These are phyloP conservation scores for Tricladium varicosporioides DNA, from an alignment of 2,329 filamentous ascomycete genomes.

Conservation along the genomic window DNA sequence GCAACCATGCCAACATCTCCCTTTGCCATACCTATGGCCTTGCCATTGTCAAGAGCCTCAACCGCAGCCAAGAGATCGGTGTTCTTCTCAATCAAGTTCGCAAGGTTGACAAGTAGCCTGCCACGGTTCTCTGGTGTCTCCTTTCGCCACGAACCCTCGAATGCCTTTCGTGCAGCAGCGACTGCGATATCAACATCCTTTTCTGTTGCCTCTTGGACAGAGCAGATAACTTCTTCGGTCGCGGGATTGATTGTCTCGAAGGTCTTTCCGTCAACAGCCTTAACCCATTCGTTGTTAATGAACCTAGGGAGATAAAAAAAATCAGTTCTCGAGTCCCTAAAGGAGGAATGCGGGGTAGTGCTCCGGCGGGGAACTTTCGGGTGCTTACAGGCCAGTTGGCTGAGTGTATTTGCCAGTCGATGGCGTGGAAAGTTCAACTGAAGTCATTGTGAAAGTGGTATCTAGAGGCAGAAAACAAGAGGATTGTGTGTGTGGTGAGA, in stretches of 20 bases:
- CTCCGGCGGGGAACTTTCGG: background rate
- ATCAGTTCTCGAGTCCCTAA: constrained; percentile 1
- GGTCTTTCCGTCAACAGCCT: constrained; percentile 79
- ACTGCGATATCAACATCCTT: constrained; percentile 84
- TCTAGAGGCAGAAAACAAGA: background rate
- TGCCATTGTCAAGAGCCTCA: constrained; percentile 87
- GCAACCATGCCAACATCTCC: constrained; percentile 69
- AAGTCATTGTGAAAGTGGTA: constrained; percentile 25
- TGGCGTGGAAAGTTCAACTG: constrained; percentile 30
- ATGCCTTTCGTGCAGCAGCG: constrained; percentile 79
- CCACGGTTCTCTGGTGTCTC: constrained; percentile 71
- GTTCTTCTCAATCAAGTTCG: constrained; percentile 78
- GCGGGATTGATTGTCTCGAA: constrained; percentile 91
- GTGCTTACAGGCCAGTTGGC: constrained; percentile 42
- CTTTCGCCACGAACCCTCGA: constrained; percentile 69
- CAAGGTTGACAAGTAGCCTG: constrained; percentile 69
- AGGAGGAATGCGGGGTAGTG: constrained; percentile 18
- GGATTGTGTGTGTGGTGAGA: background rate
- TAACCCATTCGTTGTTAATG: constrained; percentile 92
- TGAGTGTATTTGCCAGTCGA: constrained; percentile 34
- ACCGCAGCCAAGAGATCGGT: constrained; percentile 72
- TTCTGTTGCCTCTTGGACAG: constrained; percentile 81
- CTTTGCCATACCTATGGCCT: constrained; percentile 73
- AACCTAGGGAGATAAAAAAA: constrained; percentile 37
- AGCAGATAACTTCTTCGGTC: constrained; percentile 80